Evolutionary conservation across 2,329 filamentous ascomycete species (phyloP), one percentile per base, ranked within the genome.

Genomic region (Aureobasidium subglaciale): DNA sequence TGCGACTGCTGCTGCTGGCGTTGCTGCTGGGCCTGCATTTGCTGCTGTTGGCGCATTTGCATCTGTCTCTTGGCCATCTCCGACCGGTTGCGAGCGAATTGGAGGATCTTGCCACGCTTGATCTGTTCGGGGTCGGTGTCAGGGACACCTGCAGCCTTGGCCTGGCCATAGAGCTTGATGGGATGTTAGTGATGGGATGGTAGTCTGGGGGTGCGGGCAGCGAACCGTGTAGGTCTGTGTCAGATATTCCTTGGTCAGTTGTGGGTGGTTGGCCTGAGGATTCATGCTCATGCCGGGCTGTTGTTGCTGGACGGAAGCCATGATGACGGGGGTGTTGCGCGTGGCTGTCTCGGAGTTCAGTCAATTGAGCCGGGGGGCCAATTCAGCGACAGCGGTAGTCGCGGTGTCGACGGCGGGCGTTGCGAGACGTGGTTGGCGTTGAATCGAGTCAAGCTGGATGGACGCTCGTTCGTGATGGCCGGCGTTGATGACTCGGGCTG

Each of bases 101-200:
- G 71, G 59, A 96, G 79, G 59, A 95, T 84, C 59, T 87, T 83
- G 53, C 89, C 85, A 27, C 85, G 82, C 73, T 93, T 95, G 65
- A 92, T 79, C 65, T 86, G 92, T 69, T 97, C 91, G 42, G 92
- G 92, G 66, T 97, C 90, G 56, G 81, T 86, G 56, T 84, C 80
- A 38, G 88, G 83, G 24, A 95, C 86, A 63, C 91, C 91, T 64
- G 86, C 80, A 55, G 88, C 82, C 72, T 92, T 93, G 87, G 97
- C 90, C 70, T 88, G 83, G 67, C 87, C 86, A 62, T 88, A 93
- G 80, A 89, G 91, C 91, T 96, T 65, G 42, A 8, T 24, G 27
- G 18, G 18, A 10, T 16, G 54, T 56, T 40, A 56, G 54, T 24
- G 15, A 27, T n/a, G 25, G 20, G 35, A 11, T 8, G 8, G 41